phyloP scores from a whole-genome alignment of 148 eudicot genomes.

The Camellia lanceoleosa region DNA sequence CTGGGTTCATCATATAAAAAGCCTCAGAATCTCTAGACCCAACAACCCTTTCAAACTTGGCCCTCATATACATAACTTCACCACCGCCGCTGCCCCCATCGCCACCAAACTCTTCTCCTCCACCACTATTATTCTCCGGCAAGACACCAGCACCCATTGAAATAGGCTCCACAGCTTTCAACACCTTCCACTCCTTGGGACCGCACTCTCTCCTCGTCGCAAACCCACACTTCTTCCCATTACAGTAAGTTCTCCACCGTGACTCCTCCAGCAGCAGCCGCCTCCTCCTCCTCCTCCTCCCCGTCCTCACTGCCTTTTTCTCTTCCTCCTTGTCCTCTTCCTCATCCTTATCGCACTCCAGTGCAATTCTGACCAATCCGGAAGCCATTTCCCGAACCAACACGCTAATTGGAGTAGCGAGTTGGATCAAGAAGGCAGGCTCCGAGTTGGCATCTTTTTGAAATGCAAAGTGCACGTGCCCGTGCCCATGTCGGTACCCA shows the following conservation, averaged over 20 bases:
- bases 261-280: slow-evolving; percentile 45
- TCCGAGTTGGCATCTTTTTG: slow-evolving; percentile 44
- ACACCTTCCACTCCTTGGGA: slow-evolving; percentile 50
- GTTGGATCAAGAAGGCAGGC: slow-evolving; percentile 61
- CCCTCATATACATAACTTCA: slow-evolving; percentile 84
- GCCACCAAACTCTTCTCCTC: slow-evolving; percentile 8
- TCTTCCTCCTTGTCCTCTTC: slow-evolving; percentile 28
- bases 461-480: slow-evolving; percentile 66
- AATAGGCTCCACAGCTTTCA: slow-evolving; percentile 62
- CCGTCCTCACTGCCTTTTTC: slow-evolving; percentile 6
- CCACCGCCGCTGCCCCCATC: slow-evolving; percentile 40
- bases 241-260: slow-evolving; percentile 65
- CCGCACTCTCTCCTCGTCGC: slow-evolving; percentile 52
- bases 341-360: slow-evolving; percentile 51
- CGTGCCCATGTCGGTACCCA: slow-evolving; percentile 58
- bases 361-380: slow-evolving; percentile 61
- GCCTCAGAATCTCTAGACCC: slow-evolving; percentile 86
- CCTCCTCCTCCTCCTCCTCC: not conserved
- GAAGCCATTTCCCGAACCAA: slow-evolving; percentile 68
- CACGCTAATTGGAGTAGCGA: slow-evolving; percentile 54
- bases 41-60: slow-evolving; percentile 71
- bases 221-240: slow-evolving; percentile 71
- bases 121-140: slow-evolving; percentile 33
- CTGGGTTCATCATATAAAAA: slow-evolving; percentile 81
- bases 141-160: slow-evolving; percentile 86